Conservation (phyloP, 371 early-diverging fungal genomes). For the Dichotomocladium elegans region DNA sequence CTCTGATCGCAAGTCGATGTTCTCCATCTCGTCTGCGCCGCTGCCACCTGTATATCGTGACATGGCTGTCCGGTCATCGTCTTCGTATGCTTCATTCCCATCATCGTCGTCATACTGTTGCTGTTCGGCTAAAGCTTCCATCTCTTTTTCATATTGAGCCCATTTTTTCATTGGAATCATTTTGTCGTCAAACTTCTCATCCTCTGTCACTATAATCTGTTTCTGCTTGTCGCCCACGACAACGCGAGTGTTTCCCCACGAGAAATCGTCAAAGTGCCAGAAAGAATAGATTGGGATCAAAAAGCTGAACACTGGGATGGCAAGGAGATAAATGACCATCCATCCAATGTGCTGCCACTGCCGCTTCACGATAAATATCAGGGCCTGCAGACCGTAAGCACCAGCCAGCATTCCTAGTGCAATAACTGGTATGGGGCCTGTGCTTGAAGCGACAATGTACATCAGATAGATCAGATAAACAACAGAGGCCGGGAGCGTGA, state of each 20-base stretch:
- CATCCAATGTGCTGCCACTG: constrained; percentile 89
- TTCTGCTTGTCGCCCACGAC: constrained; percentile 67
- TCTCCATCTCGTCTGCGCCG: too few relatives aligned
- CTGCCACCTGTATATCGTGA: too few relatives aligned
- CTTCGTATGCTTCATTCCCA: background rate
- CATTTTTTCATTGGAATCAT: constrained; percentile 59
- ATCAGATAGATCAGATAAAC: constrained; percentile 51
- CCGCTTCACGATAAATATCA: constrained; percentile 85
- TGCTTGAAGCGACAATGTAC: constrained; percentile 49
- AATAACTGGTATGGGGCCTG: constrained; percentile 56
- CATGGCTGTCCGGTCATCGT: background rate
- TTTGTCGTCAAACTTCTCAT: constrained; percentile 56
- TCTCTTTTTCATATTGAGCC: constrained; percentile 77
- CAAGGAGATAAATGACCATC: constrained; percentile 91
- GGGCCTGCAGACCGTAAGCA: constrained; percentile 87
- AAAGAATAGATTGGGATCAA: constrained; percentile 96
- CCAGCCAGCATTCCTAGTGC: constrained; percentile 73
- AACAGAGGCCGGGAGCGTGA: constrained; percentile 94
- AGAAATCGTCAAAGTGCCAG: constrained; percentile 99
- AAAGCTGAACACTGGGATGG: constrained; percentile 95
- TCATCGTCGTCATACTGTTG: background rate
- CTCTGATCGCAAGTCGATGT: too few relatives aligned
- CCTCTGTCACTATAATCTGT: constrained; percentile 40
- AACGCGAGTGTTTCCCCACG: constrained; percentile 96
- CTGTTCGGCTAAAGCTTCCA: constrained; percentile 10